Evolutionary conservation across 1,284 basidiomycete species (phyloP), one percentile per base, ranked within the genome.

Genomic region (Macrocystidia cucumis): DNA sequence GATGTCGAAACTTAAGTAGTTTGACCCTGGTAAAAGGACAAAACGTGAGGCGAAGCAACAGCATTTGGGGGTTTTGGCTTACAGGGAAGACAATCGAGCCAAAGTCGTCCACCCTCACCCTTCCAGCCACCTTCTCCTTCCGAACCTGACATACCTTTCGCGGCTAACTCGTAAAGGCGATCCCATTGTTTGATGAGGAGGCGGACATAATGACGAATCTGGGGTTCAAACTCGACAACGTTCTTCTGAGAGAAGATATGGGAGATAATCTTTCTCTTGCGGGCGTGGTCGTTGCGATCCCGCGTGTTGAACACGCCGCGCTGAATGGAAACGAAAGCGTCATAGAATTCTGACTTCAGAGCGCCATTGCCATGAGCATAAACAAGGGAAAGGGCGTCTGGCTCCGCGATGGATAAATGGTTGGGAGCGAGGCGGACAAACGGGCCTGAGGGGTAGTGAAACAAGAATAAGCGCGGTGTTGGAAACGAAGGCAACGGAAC

Each of bases 361-460:
- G 81, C 71, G 9, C 84, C 83, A 41, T 78, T 88, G 11, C 85
- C 85, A 52, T 89, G 86, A 1, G 74, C 83, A 46, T 88, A 91
- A 11, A 92, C 68, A 43, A 77, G 54, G 40, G 72, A 73, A 14
- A 92, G 69, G 0, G 88, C 89, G 1, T 74, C 74, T 0, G 88
- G 84, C 51, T 89, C 80, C 12, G 85, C 75, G 38, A 93, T 72
- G 3, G 87, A 91, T 16, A 91, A 63, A 50, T 92, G 87, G 55
- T 91, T 90, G 0, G 91, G 90, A 0, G 87, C 86, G 40, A 95
- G 65, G 44, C 91, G 83, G n/a, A 91, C 82, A 36, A 91, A 69
- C 2, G 73, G 74, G 26, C 87, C 87, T 87, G 40, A 9, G 37
- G 20, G 28, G 32, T 14, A 23, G 3, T 14, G 29, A 27, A 28